Evolutionary conservation across 139 green algal genomes (phyloP).

Genomic region (Asterochloris sp.): DNA sequence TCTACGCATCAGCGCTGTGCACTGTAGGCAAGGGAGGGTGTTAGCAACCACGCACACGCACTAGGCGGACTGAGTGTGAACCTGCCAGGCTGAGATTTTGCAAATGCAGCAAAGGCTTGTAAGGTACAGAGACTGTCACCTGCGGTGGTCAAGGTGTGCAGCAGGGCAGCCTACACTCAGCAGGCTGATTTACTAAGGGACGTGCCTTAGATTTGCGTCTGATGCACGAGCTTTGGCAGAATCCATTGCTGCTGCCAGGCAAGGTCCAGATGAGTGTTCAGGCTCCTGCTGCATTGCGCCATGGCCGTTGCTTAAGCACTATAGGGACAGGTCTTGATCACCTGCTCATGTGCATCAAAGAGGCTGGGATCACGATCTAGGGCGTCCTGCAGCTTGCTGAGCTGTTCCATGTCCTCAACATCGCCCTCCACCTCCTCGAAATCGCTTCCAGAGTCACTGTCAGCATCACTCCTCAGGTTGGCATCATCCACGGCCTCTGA

Average conservation of each 20-base stretch:
- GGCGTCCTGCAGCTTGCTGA: conserved; percentile 60
- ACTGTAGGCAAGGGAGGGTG: background rate
- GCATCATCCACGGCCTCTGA: background rate
- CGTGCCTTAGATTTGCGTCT: background rate
- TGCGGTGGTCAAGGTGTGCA: too few relatives aligned
- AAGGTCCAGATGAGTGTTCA: background rate
- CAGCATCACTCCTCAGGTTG: background rate
- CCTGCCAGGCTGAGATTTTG: too few relatives aligned
- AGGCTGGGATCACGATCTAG: conserved; percentile 53
- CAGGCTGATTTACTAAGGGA: background rate
- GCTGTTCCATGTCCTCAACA: conserved; percentile 39
- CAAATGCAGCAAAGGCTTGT: too few relatives aligned
- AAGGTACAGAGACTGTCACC: too few relatives aligned
- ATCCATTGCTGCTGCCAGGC: background rate
- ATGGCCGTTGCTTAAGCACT: too few relatives aligned
- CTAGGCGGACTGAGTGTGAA: too few relatives aligned
- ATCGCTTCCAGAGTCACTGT: conserved; percentile 23
- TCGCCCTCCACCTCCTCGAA: conserved; percentile 40
- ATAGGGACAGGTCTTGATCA: background rate
- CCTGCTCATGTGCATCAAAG: conserved; percentile 71
- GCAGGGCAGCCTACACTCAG: background rate
- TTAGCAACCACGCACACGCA: too few relatives aligned
- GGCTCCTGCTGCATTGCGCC: too few relatives aligned
- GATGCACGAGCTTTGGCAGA: background rate
- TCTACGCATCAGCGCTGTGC: background rate